Conservation (phyloP, 75 land plant species). For the Pseudotsuga menziesii region DNA sequence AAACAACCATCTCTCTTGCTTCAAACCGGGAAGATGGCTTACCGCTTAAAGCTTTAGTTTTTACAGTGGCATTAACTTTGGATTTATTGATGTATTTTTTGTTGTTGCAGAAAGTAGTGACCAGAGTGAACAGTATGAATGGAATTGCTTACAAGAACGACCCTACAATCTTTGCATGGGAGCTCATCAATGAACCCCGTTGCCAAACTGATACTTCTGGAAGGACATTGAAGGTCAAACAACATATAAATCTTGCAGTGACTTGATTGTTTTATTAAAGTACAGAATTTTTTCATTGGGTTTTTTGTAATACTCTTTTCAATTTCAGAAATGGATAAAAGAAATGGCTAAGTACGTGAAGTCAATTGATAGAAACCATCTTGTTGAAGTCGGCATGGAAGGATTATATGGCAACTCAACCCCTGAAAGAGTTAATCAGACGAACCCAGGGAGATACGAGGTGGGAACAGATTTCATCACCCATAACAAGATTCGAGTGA, state of each 20-base stretch:
- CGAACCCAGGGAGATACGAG: conserved; percentile 42
- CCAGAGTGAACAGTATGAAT: conserved; percentile 67
- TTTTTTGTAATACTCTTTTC: background rate
- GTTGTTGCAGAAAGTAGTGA: conserved; percentile 39
- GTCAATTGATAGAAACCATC: conserved; percentile 78
- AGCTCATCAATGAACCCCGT: conserved; percentile 92
- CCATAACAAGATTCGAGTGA: conserved; percentile 53
- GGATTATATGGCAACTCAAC: conserved; percentile 66
- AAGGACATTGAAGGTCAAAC: conserved; percentile 43
- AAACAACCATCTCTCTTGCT: no score
- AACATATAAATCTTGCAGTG: background rate
- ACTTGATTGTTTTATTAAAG: no score
- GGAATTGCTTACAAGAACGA: conserved; percentile 70
- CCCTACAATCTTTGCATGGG: conserved; percentile 76
- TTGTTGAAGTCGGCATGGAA: conserved; percentile 82
- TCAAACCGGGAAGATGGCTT: no score
- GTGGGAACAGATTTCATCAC: conserved; percentile 86
- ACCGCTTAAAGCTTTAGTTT: no score
- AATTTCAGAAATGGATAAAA: conserved; percentile 61
- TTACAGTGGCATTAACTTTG: no score
- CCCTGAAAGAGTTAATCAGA: conserved; percentile 17
- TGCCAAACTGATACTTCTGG: conserved; percentile 57
- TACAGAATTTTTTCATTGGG: no score
- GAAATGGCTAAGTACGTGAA: conserved; percentile 86
- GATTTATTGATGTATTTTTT: background rate